These are phyloP conservation scores for Gaultheria prostrata DNA, from an alignment of 148 eudicot genomes.

Conservation along the genomic window DNA sequence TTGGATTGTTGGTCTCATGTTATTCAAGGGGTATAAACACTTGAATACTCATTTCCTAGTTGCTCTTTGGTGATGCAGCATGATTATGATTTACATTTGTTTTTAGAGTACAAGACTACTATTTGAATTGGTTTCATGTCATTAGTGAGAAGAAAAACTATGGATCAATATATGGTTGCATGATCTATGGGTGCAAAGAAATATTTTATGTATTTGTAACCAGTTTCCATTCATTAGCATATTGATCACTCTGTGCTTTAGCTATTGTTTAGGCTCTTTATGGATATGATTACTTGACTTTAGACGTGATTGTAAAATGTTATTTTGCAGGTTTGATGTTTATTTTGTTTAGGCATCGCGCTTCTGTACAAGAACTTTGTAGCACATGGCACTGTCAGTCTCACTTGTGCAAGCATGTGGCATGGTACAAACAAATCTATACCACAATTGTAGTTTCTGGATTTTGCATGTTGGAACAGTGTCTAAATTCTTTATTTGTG, in stretches of 20 bases:
- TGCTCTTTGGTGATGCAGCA: background rate
- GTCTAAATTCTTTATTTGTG: background rate
- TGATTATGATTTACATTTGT: background rate
- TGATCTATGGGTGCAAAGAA: background rate
- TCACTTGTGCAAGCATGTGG: slow-evolving; percentile 35
- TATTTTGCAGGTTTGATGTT: slow-evolving; percentile 24
- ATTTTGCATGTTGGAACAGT: background rate
- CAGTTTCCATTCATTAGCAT: slow-evolving; percentile 5
- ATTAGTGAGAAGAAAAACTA: background rate
- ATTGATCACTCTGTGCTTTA: background rate
- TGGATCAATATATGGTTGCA: background rate
- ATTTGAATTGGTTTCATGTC: background rate
- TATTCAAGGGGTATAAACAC: background rate
- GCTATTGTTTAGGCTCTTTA: background rate
- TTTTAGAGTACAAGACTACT: background rate
- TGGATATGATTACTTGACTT: background rate
- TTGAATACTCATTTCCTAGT: background rate
- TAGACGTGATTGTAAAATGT: background rate
- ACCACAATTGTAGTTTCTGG: background rate
- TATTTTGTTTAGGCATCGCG: background rate
- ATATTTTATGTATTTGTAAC: background rate
- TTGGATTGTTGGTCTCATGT: background rate
- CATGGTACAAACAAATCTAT: slow-evolving; percentile 31
- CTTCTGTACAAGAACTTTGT: slow-evolving; percentile 12
- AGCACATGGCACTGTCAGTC: slow-evolving; percentile 36